Evolutionary conservation across 257 asterid genomes (phyloP), one percentile per base, ranked within the genome.

Genomic region (Nicotiana attenuata): DNA sequence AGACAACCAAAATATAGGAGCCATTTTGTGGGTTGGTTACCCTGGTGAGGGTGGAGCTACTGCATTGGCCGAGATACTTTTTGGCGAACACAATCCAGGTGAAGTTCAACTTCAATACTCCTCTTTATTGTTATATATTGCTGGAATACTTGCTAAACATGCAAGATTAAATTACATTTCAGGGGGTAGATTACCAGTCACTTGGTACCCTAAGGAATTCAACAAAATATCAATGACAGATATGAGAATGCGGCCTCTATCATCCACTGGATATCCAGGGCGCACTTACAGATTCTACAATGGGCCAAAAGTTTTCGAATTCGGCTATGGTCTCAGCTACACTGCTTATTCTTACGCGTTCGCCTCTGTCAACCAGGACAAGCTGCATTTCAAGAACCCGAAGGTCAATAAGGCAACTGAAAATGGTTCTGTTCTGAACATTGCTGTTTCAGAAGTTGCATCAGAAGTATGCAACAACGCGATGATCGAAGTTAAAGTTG

Each of bases 31-130:
- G 97, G 93, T 88, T 45, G 93, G 96, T 57, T 91, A 90, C 84
- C 97, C 96, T 0, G 96, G 96, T 52, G 97, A 92, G 84, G 90
- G 89, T 5, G 97, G 97, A 80, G 97, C 94, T 20, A 77, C 81
- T 17, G 96, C 96, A 28, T 57, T 90, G 7, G 93, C 93, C 28
- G 85, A 89, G 65, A 90, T 89, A 33, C 65, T 91, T 67, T 89
- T 86, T 10, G 93, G 97, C 16, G 91, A 90, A 61, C 81, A 91
- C 63, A 93, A 93, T 78, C 94, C 96, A 86, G 93, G 94, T 90
- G 7, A 76, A 35, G 26, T 81, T 81, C 82, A 10, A 8, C 38
- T 28, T 41, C 53, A 65, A 1, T 17, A 29, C 14, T 71, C 50
- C 59, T 41, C 22, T 45, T 71, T 22, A 45, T 45, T 7, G 60